Evolutionary conservation across 805 yeast species (phyloP).

Genomic region (Zygosaccharomyces rouxii): DNA sequence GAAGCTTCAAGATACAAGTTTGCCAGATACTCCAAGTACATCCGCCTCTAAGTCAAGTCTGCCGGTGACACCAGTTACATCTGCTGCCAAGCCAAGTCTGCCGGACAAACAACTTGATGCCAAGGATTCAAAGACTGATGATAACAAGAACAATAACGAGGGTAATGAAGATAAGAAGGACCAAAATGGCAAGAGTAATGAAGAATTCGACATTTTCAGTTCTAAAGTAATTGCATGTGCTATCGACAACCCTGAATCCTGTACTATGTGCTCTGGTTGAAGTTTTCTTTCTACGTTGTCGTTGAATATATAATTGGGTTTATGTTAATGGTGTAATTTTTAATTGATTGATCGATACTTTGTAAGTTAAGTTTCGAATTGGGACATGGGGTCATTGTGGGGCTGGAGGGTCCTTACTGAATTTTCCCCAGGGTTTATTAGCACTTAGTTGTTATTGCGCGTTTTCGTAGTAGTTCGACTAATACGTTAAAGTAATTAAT

Average conservation of each 20-base stretch:
- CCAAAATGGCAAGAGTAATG: conserved; percentile 27
- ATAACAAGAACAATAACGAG: conserved; percentile 30
- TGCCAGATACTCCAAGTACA: conserved; percentile 30
- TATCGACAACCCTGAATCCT: conserved; percentile 92
- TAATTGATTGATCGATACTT: not conserved
- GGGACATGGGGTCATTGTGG: not conserved
- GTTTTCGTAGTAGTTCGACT: not conserved
- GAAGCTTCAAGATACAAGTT: conserved; percentile 31
- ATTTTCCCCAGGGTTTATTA: not conserved
- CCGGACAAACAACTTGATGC: conserved; percentile 29
- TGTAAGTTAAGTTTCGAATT: not conserved
- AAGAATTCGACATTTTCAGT: conserved; percentile 71
- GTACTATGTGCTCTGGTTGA: conserved; percentile 98
- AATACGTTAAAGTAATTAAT: not conserved
- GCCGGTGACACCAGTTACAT: conserved; percentile 29
- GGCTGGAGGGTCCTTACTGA: not conserved
- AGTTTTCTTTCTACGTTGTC: not conserved
- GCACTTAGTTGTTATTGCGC: not conserved
- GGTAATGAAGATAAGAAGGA: conserved; percentile 26
- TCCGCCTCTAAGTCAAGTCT: conserved; percentile 31
- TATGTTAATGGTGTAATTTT: conserved; percentile 6
- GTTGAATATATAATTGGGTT: conserved; percentile 4
- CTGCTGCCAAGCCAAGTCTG: conserved; percentile 33
- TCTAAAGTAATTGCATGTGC: conserved; percentile 96
- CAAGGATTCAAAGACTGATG: conserved; percentile 33